Conservation (phyloP, 805 yeast species). For the Wickerhamomyces strasburgensis region DNA sequence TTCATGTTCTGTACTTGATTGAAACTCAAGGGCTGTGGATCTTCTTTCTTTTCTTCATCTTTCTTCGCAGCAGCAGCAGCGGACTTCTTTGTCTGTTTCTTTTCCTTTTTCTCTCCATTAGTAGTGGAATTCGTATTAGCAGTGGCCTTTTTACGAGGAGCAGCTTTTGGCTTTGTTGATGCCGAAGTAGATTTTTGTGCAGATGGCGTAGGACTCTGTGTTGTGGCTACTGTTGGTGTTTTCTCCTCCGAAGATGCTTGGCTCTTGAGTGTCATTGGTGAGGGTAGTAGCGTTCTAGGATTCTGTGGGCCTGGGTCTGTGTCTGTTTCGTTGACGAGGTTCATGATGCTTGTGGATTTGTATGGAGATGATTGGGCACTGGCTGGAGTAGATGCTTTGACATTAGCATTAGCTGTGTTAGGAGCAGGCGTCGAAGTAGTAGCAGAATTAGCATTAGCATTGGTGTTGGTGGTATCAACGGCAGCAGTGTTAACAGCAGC, state of each 20-base stretch:
- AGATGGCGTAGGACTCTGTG: neutral
- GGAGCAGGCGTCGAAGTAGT: neutral
- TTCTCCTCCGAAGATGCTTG: neutral
- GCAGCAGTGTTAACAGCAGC: too few species aligned
- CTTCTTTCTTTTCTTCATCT: slow-evolving; percentile 3
- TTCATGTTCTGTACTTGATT: slow-evolving; percentile 19
- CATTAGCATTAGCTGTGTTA: neutral
- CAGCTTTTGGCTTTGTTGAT: neutral
- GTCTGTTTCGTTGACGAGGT: too few species aligned
- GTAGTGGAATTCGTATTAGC: neutral
- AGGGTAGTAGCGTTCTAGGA: too few species aligned
- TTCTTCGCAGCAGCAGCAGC: slow-evolving; percentile 1
- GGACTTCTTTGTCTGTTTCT: neutral
- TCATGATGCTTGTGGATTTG: too few species aligned
- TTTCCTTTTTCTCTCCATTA: neutral
- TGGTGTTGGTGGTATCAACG: too few species aligned
- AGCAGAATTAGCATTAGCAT: too few species aligned
- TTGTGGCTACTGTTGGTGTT: neutral
- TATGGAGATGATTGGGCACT: neutral
- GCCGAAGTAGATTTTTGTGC: neutral
- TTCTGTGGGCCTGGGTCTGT: neutral
- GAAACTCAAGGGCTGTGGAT: slow-evolving; percentile 8
- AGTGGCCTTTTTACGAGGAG: neutral
- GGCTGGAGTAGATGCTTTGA: neutral
- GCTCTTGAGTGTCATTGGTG: neutral